Evolutionary conservation across 352 stramenopile genomes (phyloP).

Genomic region (Aphanomyces euteiches): DNA sequence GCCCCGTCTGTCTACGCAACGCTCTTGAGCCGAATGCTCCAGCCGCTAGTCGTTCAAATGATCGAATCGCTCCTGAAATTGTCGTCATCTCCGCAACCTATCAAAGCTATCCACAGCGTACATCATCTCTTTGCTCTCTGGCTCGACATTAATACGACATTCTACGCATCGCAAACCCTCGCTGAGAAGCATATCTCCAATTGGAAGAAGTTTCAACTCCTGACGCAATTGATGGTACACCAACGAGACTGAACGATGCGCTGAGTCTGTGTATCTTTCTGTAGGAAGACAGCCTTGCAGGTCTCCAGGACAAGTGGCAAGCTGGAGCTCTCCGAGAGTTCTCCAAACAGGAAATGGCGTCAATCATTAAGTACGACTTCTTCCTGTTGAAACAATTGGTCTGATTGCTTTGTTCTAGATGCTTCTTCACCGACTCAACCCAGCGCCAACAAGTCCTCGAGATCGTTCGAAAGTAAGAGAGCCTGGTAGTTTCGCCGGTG

Average conservation of each 20-base stretch:
- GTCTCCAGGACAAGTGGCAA: constrained; percentile 10
- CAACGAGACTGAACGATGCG: no score
- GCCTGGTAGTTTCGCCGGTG: no score
- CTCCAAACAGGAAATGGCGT: not conserved
- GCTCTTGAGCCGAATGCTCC: constrained; percentile 47
- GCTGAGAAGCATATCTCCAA: constrained; percentile 49
- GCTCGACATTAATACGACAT: not conserved
- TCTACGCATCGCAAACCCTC: constrained; percentile 50
- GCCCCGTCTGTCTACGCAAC: constrained; percentile 47
- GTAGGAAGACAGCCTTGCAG: constrained; percentile 2
- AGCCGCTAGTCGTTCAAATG: constrained; percentile 54
- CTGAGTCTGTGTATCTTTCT: not conserved
- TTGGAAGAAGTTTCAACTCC: constrained; percentile 7
- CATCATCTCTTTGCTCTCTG: constrained; percentile 27
- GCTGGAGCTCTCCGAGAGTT: not conserved
- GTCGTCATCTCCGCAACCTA: not conserved
- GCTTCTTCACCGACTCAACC: not conserved
- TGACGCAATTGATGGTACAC: constrained; percentile 24
- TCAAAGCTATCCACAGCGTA: constrained; percentile 20
- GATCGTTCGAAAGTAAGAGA: not conserved
- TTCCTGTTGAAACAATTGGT: not conserved
- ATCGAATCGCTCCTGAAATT: constrained; percentile 41
- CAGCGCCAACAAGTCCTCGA: not conserved
- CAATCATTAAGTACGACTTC: constrained; percentile 10
- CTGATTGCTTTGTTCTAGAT: not conserved